Evolutionary conservation across 768 basidiomycete genomes (phyloP), one percentile per base, ranked within the genome.

Genomic region (Tricholoma bakamatsutake): DNA sequence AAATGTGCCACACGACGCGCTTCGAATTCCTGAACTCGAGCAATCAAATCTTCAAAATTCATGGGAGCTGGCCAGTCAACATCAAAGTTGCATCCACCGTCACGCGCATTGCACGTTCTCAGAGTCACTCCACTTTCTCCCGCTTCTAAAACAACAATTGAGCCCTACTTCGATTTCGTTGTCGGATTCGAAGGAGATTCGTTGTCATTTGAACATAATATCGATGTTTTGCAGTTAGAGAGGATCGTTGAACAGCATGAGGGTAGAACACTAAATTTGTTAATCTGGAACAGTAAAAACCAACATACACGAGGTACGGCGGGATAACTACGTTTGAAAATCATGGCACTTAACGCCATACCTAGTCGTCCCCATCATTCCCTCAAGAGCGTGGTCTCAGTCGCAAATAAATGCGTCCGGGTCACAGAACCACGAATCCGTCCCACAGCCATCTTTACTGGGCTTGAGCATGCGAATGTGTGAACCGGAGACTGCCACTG

Each of bases 111-210:
- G 9, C 94, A 98, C 67, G 88, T 94, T 59, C 75, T 97, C 54
- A 85, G 94, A 53, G 93, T 97, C 30, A 93, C 92, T 1, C 88
- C 93, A 1, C 80, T 80, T 5, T 94, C 91, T 1, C 97, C 97
- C 5, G 92, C 96, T 0, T 90, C 90, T 0, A 78, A 85, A 57
- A 91, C 92, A 0, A 80, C 79, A 53, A 85, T 95, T 46, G 91
- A 89, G 66, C 90, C 96, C 3, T 95, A 93, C 73, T 99, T 99
- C 64, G 97, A 98, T 75, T 98, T 97, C 68, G 81, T 99, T 18
- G 85, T 97, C 40, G 97, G 96, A 9, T 88, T 93, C 55, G 85
- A 93, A 66, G 89, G 90, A 7, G 82, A 83, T 59, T 73, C 79
- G 0, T 67, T 77, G 49, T 76, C 78, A 30, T 71, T 76, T 21